These are phyloP conservation scores for Cucurbita ficifolia DNA, from an alignment of 306 rosid genomes.

Conservation along the genomic window DNA sequence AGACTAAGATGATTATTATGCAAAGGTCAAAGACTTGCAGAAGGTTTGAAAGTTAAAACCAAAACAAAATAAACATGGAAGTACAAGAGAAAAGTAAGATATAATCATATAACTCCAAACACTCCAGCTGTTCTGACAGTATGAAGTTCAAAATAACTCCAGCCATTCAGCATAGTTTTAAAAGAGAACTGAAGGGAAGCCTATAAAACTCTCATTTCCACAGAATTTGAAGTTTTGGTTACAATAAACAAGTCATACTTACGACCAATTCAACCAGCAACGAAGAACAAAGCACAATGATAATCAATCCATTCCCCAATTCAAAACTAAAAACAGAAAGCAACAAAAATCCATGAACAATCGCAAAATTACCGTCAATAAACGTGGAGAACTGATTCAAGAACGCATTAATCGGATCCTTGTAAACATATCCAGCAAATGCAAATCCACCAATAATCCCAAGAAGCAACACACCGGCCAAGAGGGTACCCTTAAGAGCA, in stretches of 20 bases:
- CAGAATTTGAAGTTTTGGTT: neutral
- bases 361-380: conserved; percentile 42
- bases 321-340: neutral
- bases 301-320: neutral
- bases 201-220: neutral
- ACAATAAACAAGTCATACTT: neutral
- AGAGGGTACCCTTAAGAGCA: conserved; percentile 62
- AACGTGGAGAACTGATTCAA: conserved; percentile 52
- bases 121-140: neutral
- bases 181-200: neutral
- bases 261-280: neutral
- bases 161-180: neutral
- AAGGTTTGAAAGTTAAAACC: neutral
- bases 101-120: neutral
- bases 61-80: neutral
- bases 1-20: too few relatives aligned
- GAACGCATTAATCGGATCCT: conserved; percentile 58
- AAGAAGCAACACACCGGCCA: conserved; percentile 61
- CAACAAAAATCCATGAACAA: neutral
- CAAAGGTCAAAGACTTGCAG: neutral
- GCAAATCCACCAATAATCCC: conserved; percentile 79
- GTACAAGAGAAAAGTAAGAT: neutral
- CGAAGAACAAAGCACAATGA: neutral
- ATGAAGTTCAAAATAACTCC: neutral
- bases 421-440: conserved; percentile 58